These are phyloP conservation scores for Acanthamoeba healyi DNA, from an alignment of 208 protist species.

Conservation along the genomic window DNA sequence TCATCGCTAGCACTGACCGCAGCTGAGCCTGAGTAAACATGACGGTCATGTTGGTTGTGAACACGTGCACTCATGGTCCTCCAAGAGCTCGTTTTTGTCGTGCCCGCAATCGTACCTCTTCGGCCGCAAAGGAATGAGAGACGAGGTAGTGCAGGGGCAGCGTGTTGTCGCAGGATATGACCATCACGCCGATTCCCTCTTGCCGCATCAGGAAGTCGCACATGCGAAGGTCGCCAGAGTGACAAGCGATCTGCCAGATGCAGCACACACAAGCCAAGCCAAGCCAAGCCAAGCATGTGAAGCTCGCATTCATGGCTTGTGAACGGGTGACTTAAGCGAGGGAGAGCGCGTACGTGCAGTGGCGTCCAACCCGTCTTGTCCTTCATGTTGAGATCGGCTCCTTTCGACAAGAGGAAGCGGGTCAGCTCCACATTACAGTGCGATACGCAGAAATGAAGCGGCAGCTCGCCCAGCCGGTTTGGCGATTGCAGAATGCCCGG, in stretches of 20 bases:
- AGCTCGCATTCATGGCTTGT: no score
- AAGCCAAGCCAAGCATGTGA: not conserved
- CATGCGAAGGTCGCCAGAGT: constrained; percentile 65
- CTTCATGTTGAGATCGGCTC: constrained; percentile 66
- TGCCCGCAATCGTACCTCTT: constrained; percentile 50
- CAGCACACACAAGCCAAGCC: not conserved
- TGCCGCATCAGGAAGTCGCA: constrained; percentile 74
- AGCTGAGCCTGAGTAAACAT: not conserved
- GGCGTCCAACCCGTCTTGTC: constrained; percentile 73
- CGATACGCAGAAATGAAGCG: constrained; percentile 67
- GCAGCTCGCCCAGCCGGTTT: constrained; percentile 61
- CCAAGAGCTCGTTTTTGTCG: no score
- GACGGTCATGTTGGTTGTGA: no score
- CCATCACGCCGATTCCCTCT: constrained; percentile 73
- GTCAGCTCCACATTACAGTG: constrained; percentile 62
- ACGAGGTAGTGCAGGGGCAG: constrained; percentile 74
- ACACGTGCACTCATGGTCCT: no score
- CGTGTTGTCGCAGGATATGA: constrained; percentile 74
- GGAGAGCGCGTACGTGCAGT: not conserved
- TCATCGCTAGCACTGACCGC: constrained; percentile 17
- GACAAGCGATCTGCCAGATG: constrained; percentile 64
- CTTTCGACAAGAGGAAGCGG: constrained; percentile 40
- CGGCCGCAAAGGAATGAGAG: constrained; percentile 69
- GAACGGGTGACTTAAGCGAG: no score
- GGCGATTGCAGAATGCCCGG: constrained; percentile 44